phyloP scores from a whole-genome alignment of 2,329 filamentous ascomycete genomes.

The Pleoardoris graminearum region DNA sequence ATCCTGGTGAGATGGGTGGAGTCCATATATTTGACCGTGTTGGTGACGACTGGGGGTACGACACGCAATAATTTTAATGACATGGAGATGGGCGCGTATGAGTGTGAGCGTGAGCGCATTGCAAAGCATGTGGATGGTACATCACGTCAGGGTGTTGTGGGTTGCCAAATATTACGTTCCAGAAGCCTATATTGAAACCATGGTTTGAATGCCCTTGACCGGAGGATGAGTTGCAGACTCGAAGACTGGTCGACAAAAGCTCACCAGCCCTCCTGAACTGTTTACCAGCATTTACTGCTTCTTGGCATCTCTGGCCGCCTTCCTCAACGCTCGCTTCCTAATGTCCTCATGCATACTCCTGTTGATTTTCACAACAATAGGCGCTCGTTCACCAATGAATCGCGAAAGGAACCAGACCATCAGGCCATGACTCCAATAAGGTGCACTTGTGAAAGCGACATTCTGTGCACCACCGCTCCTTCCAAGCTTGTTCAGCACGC shows the following conservation, averaged over 20 bases:
- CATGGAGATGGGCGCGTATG: too few relatives aligned
- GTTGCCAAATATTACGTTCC: too few relatives aligned
- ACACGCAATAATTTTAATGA: too few relatives aligned
- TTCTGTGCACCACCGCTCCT: constrained; percentile 74
- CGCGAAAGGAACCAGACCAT: constrained; percentile 79
- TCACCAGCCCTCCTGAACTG: not conserved
- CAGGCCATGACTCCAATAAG: constrained; percentile 88
- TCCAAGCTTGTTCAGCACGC: constrained; percentile 79
- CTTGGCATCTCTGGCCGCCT: constrained; percentile 80
- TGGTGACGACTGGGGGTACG: too few relatives aligned
- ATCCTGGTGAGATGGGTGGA: too few relatives aligned
- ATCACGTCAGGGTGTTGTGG: too few relatives aligned
- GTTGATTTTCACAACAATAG: constrained; percentile 63
- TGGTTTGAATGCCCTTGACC: too few relatives aligned
- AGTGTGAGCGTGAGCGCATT: too few relatives aligned
- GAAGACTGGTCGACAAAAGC: not conserved
- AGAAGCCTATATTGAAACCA: too few relatives aligned
- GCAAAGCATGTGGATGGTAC: too few relatives aligned
- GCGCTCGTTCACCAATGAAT: constrained; percentile 62
- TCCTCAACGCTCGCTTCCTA: constrained; percentile 77
- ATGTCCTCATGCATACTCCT: constrained; percentile 79
- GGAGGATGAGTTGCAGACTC: too few relatives aligned
- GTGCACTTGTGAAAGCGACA: constrained; percentile 82
- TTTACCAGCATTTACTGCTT: constrained; percentile 49
- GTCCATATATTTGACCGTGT: too few relatives aligned